Conservation (phyloP, 2,329 filamentous ascomycete genomes). For the Calonectria leucothoes region DNA sequence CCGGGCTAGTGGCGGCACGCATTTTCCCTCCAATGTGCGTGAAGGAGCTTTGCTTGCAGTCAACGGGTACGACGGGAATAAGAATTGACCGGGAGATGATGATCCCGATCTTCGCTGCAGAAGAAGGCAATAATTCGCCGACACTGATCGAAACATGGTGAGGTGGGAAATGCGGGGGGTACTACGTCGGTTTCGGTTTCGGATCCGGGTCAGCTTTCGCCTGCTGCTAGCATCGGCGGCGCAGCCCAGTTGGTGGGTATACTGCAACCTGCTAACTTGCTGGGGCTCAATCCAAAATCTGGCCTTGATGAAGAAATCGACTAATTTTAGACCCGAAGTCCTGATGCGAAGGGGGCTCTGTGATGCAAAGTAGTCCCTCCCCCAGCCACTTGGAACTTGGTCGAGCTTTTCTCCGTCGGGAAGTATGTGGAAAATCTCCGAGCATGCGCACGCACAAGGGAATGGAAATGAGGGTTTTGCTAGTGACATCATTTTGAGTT, state of each 20-base stretch:
- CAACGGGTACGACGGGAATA: neutral
- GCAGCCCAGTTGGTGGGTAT: neutral
- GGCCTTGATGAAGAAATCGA: neutral
- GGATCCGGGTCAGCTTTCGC: neutral
- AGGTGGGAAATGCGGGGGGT: neutral
- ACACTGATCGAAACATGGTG: neutral
- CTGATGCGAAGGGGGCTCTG: neutral
- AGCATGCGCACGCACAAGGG: neutral
- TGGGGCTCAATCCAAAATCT: neutral
- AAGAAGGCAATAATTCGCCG: neutral
- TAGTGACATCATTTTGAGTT: neutral
- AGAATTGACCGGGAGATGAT: neutral
- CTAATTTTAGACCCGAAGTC: neutral
- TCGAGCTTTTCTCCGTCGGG: neutral
- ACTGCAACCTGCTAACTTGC: neutral
- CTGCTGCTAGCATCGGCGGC: too few species aligned
- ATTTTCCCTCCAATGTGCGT: neutral
- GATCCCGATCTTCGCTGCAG: neutral
- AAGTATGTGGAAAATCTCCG: neutral
- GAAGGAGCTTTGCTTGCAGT: too few species aligned
- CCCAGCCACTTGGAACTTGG: neutral
- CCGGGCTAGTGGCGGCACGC: too few species aligned
- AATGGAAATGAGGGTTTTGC: neutral
- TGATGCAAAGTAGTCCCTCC: neutral
- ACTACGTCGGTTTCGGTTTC: neutral